phyloP scores from a whole-genome alignment of 2,329 filamentous ascomycete genomes.

The Colletotrichum orbiculare region DNA sequence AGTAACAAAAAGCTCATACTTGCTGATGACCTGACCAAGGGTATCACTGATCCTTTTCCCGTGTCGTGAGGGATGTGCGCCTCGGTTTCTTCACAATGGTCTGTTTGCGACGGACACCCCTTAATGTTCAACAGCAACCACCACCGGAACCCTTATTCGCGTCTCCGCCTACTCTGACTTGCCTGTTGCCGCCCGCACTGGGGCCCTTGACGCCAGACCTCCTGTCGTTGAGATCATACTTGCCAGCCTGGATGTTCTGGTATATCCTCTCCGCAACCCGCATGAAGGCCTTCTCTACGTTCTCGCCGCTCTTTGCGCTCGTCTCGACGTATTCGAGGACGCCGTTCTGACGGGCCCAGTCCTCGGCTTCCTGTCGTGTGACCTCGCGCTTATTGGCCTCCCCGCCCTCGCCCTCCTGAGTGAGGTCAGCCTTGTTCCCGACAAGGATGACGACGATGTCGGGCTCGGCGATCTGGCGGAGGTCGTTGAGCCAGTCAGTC shows the following conservation, averaged over 20 bases:
- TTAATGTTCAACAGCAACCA: constrained; percentile 59
- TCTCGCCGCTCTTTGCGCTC: constrained; percentile 93
- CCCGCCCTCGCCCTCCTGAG: constrained; percentile 50
- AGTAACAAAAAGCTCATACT: constrained; percentile 22
- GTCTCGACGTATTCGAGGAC: constrained; percentile 97
- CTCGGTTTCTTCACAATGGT: not conserved
- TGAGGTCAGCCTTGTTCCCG: constrained; percentile 93
- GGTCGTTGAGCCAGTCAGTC: constrained; percentile 92
- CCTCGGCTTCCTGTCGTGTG: constrained; percentile 83
- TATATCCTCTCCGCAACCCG: constrained; percentile 96
- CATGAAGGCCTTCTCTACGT: constrained; percentile 92
- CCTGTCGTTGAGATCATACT: constrained; percentile 93
- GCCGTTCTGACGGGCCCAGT: constrained; percentile 87
- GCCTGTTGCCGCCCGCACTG: constrained; percentile 58
- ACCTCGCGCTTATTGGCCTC: constrained; percentile 78
- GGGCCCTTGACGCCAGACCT: constrained; percentile 89
- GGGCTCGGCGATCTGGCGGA: constrained; percentile 94
- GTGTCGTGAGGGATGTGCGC: constrained; percentile 8
- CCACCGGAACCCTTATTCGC: constrained; percentile 52
- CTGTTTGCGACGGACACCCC: too few relatives aligned
- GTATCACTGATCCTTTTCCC: constrained; percentile 34
- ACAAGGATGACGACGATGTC: constrained; percentile 95
- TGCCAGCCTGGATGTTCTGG: constrained; percentile 94
- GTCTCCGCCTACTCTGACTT: constrained; percentile 58
- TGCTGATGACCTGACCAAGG: constrained; percentile 28